Base-by-base conservation (phyloP, 1,139 yeast species). In the Lodderomyces oxycetoniae region DNA sequence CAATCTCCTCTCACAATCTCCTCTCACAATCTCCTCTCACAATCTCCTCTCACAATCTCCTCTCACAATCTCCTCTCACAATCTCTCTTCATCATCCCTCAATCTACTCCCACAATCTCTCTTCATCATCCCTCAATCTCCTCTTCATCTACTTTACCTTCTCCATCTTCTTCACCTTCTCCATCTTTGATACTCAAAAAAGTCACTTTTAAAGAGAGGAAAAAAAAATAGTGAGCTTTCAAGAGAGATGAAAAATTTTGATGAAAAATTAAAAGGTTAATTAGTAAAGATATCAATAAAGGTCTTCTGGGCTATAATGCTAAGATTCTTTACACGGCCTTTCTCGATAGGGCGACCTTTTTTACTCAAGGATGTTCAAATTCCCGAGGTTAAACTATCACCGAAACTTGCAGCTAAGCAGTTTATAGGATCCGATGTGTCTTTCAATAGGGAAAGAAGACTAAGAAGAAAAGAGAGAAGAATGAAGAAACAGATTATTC, bases 391-490 rank as follows among this genome's bases (percentile, higher is more conserved):
- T n/a, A 16, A 11, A 5, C 13, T 26, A 32, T 14, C 53, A 47
- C 30, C 63, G 66, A 48, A 43, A 12, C 49, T 58, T 31, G 69
- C 68, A 0, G 59, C 67, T 31, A 58, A 54, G 37, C 65, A 59
- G 39, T 49, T 59, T 30, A 46, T 52, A 27, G 55, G 61, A 2
- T 43, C 44, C 16, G 41, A 47, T 29, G 53, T 59, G 14, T 43
- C 63, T 36, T 53, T 55, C 37, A 57, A 67, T 29, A 63, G 61
- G 41, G 53, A 59, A 17, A 57, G 55, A 43, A 53, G 63, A 30
- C 55, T 67, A 34, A 63, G 61, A 46, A 59, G 67, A 46, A 67
- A 53, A 44, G 74, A 68, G 44, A 53, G 52, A 35, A 59, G 70
- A 47, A 52, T 67, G 45, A 67, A 64, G 53, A 60, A 63, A 36